Evolutionary conservation across 2,329 filamentous ascomycete species (phyloP), one percentile per base, ranked within the genome.

Genomic region (Clonostachys byssicola): DNA sequence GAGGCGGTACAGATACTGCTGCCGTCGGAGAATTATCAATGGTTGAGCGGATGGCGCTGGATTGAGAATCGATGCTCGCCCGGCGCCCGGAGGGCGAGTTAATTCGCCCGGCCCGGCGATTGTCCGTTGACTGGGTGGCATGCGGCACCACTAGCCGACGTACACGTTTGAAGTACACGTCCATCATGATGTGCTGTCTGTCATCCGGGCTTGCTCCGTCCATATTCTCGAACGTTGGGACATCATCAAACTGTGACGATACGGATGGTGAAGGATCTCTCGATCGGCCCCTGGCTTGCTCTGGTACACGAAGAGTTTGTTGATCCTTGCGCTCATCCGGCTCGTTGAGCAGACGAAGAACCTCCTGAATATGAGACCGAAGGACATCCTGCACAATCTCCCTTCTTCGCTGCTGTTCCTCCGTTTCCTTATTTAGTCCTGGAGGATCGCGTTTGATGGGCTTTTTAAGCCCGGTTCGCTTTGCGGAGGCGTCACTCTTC

Each of bases 151-250:
- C 74, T 4, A 60, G 57, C 4, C 54, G 61, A 6, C 70, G 66
- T 13, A 81, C 64, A 1, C 63, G 55, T 12, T 65, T 52, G 51
- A 80, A 81, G 55, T 81, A 81, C 2, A 77, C 71, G 4, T 70
- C 61, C 65, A 81, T 72, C n/a, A 81, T 68, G 12, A 64, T 64
- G 18, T 68, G 59, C 50, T 80, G 75, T 34, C 75, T 70, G 14
- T 74, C 67, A 23, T 78, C 75, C 0, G 75, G 71, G 12, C 68
- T 64, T 0, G 71, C 72, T 10, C 68, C 61, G 47, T 72, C 66
- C 34, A 81, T 71, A 12, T 75, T 69, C 13, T 71, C 65, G 34
- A 80, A 75, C 5, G 57, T 56, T 56, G 53, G 4, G 46, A 46
- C 43, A 51, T n/a, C 42, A n/a, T 44, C 33, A 8, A 33, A 12